Conservation (phyloP, 805 yeast genomes). For the Cyberlindnera japonica region DNA sequence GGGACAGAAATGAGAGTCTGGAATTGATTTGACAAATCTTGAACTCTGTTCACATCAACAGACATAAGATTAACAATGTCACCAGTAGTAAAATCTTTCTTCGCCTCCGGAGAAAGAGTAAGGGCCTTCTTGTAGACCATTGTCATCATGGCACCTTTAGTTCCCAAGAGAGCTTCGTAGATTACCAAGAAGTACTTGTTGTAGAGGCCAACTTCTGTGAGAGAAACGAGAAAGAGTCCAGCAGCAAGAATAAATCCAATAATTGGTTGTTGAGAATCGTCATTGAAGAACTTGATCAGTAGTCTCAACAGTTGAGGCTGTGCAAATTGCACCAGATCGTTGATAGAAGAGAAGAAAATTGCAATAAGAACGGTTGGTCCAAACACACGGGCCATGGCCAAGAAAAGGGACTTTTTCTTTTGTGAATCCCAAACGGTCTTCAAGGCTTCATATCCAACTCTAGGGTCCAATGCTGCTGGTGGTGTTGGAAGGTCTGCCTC, state of each 20-base stretch:
- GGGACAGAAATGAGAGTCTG: conserved; percentile 60
- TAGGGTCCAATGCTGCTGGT: conserved; percentile 63
- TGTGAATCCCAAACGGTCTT: conserved; percentile 60
- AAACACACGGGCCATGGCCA: conserved; percentile 66
- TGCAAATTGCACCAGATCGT: conserved; percentile 77
- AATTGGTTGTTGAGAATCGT: conserved; percentile 35
- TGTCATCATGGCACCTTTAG: conserved; percentile 63
- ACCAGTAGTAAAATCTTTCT: conserved; percentile 51
- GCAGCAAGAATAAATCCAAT: conserved; percentile 59
- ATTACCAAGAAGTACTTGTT: conserved; percentile 66
- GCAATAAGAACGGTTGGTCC: conserved; percentile 70
- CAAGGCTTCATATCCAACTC: conserved; percentile 46
- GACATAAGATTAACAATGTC: conserved; percentile 55
- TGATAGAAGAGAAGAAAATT: conserved; percentile 65
- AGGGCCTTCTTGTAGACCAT: conserved; percentile 69
- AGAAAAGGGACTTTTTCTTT: conserved; percentile 45
- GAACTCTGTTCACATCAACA: conserved; percentile 59
- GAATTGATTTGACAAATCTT: conserved; percentile 51
- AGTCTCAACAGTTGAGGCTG: conserved; percentile 80
- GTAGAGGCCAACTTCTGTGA: conserved; percentile 55
- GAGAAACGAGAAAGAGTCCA: conserved; percentile 58
- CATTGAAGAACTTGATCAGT: conserved; percentile 55
- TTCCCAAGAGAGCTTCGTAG: conserved; percentile 58
- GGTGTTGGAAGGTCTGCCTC: conserved; percentile 73
- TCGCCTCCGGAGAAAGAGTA: conserved; percentile 60